Conservation (phyloP, 495 filamentous ascomycete species). For the Bathelium albidoporum region DNA sequence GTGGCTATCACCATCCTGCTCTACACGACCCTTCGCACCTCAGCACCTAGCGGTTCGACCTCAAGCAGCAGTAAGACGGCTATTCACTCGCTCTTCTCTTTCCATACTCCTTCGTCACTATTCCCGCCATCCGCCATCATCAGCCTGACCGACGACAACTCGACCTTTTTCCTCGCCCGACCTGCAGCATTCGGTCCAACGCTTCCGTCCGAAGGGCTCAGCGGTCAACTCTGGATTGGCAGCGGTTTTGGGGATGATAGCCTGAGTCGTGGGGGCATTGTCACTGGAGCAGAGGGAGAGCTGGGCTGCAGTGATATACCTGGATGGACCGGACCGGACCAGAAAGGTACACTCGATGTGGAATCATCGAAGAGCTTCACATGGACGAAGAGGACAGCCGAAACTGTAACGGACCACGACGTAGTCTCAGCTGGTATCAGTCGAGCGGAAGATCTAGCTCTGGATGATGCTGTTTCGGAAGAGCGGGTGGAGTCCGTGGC, state of each 20-base stretch:
- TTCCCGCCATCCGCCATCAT: conserved; percentile 94
- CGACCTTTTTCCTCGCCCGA: conserved; percentile 85
- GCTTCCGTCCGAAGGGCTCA: conserved; percentile 63
- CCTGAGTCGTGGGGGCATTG: conserved; percentile 46
- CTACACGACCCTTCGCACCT: conserved; percentile 19
- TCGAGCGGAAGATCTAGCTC: not conserved
- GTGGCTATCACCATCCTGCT: conserved; percentile 26
- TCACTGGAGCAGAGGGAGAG: conserved; percentile 59
- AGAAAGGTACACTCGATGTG: not conserved
- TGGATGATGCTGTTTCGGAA: conserved; percentile 10
- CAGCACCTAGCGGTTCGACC: not conserved
- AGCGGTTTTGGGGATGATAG: conserved; percentile 76
- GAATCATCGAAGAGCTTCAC: not conserved
- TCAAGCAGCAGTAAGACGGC: conserved; percentile 9
- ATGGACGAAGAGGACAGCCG: not conserved
- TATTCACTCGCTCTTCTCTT: conserved; percentile 49
- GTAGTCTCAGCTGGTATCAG: not conserved
- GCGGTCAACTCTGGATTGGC: conserved; percentile 80
- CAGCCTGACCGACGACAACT: conserved; percentile 94
- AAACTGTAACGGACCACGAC: not conserved
- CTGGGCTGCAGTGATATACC: conserved; percentile 97
- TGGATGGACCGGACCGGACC: conserved; percentile 51
- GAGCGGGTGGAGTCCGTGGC: not conserved
- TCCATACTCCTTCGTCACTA: conserved; percentile 60
- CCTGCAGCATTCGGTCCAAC: conserved; percentile 88